A percentile compares a stretch with the other conserved stretches of the same genome.
These are phyloP conservation scores for Hyparrhenia diplandra DNA, from an alignment of 176 grass and related monocot species.

Conservation along the genomic window DNA sequence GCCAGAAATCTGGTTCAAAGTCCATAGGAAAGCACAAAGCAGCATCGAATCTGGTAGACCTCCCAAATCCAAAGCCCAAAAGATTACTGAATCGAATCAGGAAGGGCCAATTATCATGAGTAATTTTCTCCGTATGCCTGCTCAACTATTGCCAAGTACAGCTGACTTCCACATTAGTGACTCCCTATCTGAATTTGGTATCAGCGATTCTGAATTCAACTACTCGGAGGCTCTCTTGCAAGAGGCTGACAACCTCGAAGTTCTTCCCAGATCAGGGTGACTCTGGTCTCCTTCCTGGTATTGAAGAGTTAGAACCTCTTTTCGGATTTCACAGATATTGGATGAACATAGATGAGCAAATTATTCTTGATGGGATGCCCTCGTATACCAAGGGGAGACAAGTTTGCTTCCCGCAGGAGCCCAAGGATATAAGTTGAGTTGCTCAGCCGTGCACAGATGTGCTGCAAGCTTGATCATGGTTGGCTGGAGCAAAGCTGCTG, in stretches of 20 bases:
- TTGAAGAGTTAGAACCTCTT: constrained; percentile 71
- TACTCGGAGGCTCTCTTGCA: constrained; percentile 16
- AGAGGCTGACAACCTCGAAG: constrained; percentile 18
- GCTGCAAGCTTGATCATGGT: constrained; percentile 21
- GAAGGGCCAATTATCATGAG: constrained; percentile 33
- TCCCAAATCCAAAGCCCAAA: constrained; percentile 67
- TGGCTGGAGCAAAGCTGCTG: background rate
- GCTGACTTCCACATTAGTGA: constrained; percentile 38
- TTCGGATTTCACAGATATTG: constrained; percentile 77
- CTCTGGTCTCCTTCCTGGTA: constrained; percentile 43
- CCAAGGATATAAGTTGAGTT: background rate
- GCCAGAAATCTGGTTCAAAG: constrained; percentile 55
- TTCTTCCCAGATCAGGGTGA: constrained; percentile 46
- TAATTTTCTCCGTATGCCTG: constrained; percentile 33
- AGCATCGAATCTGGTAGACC: constrained; percentile 50
- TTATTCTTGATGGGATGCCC: constrained; percentile 1
- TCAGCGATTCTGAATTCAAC: constrained; percentile 43
- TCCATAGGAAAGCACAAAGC: constrained; percentile 71
- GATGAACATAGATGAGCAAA: constrained; percentile 40
- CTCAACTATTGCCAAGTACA: constrained; percentile 13
- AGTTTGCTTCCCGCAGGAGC: constrained; percentile 27
- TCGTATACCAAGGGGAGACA: constrained; percentile 15
- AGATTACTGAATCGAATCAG: constrained; percentile 43
- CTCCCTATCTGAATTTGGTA: constrained; percentile 47
- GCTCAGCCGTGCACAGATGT: background rate